Evolutionary conservation across 306 rosid genomes (phyloP), one percentile per base, ranked within the genome.

Genomic region (Inga laurina): DNA sequence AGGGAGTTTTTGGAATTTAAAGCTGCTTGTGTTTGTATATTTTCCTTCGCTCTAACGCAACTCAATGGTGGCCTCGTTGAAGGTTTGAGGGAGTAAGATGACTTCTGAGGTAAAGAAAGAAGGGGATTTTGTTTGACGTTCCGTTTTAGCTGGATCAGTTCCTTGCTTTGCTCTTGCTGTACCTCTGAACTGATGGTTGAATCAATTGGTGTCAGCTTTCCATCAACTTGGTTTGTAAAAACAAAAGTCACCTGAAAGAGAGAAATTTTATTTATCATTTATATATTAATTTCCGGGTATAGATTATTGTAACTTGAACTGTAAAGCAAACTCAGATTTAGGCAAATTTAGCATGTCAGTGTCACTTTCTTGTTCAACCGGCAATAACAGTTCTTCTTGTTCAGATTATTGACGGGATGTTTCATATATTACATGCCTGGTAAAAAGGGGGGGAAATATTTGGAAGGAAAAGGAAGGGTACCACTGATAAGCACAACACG

Each of bases 201-300:
- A 61, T 95, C 99, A 27, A 91, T 69, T 3, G 99, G 99, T 35
- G 84, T 90, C 75, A 95, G 92, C 82, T 87, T 88, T 77, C 99
- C 99, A 46, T 95, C 91, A 46, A 95, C 93, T 93, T 95, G 99
- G 87, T 93, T 95, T 72, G 98, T 88, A 72, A 95, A 95, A 66
- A 93, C 91, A 89, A 93, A 95, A 15, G 92, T 91, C 79, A 95
- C 97, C 97, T 95, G 92, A 81, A 82, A 83, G 74, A 84, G 74
- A 64, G 66, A 81, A 65, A 21, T 10, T 18, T 75, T 34, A 45
- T 37, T 62, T 62, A 69, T 79, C 10, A 35, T 32, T 77, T 81
- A 69, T 24, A 52, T 16, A 39, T 39, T 49, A 51, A 51, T 49
- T 9, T 49, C 19, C 56, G 11, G 19, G 56, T 49, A 49, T 4